A percentile compares a stretch with the other conserved stretches of the same genome.
Conservation (phyloP, 768 basidiomycete species). For the Lanmaoa pseudosensibilis region DNA sequence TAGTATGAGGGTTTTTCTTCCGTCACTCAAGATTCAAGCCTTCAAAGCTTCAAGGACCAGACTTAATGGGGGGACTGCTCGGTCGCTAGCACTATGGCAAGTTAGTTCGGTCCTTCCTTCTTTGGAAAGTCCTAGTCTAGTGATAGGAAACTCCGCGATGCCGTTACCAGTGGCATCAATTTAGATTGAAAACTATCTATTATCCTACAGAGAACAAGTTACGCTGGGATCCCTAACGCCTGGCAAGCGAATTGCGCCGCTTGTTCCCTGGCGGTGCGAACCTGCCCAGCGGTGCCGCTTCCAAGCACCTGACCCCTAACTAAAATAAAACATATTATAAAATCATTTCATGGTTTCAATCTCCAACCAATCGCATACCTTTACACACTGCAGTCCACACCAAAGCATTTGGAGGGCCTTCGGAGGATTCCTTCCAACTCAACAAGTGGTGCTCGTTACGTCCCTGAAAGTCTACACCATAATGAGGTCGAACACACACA, state of each 20-base stretch:
- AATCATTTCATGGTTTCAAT: background rate
- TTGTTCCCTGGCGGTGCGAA: conserved; percentile 46
- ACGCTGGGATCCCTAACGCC: conserved; percentile 26
- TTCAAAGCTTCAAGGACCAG: background rate
- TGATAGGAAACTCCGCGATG: conserved; percentile 27
- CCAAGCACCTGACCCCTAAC: conserved; percentile 51
- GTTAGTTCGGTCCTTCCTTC: conserved; percentile 8
- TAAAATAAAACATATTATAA: conserved; percentile 24
- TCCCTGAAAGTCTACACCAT: conserved; percentile 38
- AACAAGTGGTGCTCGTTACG: conserved; percentile 33
- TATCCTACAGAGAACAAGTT: background rate
- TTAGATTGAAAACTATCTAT: conserved; percentile 3
- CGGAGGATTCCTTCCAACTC: conserved; percentile 40
- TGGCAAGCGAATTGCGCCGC: conserved; percentile 48
- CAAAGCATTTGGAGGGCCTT: conserved; percentile 44
- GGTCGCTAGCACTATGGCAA: background rate
- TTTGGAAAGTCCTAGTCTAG: conserved; percentile 24
- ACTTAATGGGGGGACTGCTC: background rate
- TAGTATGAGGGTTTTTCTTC: background rate
- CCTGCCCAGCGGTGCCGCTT: conserved; percentile 43
- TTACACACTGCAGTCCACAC: conserved; percentile 59
- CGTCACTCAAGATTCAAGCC: background rate
- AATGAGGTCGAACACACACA: background rate
- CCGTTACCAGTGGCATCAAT: too few species aligned
- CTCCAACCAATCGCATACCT: conserved; percentile 37